Evolutionary conservation across 345 rosid species (phyloP).

Genomic region (Cardamine resedifolia): DNA sequence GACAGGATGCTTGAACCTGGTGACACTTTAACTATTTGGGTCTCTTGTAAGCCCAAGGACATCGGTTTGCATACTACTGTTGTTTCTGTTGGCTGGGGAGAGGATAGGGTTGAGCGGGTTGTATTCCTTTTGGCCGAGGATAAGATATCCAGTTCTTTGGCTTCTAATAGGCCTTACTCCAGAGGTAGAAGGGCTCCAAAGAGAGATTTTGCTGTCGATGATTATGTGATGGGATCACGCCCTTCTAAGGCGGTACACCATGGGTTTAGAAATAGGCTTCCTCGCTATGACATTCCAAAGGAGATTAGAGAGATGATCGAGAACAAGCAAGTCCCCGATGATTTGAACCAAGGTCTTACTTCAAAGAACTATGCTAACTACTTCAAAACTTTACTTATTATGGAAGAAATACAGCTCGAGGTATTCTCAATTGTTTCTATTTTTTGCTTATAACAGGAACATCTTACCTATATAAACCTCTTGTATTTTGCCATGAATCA

Average conservation of each 20-base stretch:
- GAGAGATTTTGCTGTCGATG: conserved; percentile 51
- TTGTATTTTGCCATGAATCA: conserved; percentile 5
- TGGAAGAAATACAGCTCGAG: conserved; percentile 91
- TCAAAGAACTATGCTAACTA: conserved; percentile 50
- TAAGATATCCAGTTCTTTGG: conserved; percentile 59
- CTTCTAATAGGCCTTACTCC: conserved; percentile 55
- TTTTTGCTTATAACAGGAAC: not conserved
- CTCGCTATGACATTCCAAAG: conserved; percentile 60
- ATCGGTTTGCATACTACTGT: conserved; percentile 71
- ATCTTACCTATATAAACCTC: not conserved
- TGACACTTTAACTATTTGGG: conserved; percentile 62
- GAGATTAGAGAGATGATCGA: conserved; percentile 61
- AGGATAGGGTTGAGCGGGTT: conserved; percentile 60
- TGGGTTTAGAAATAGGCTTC: conserved; percentile 51
- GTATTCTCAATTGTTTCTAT: conserved; percentile 48
- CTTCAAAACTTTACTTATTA: conserved; percentile 61
- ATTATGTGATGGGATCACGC: conserved; percentile 47
- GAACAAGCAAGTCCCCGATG: conserved; percentile 55
- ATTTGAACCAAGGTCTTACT: conserved; percentile 47
- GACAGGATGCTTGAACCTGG: conserved; percentile 78
- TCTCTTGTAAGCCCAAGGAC: conserved; percentile 68
- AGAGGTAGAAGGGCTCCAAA: conserved; percentile 51
- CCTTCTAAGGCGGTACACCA: conserved; percentile 39
- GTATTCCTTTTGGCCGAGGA: conserved; percentile 79
- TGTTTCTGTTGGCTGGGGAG: conserved; percentile 57